Conservation (phyloP, 1,284 basidiomycete genomes). For the Cryptococcus jaspeensis region DNA sequence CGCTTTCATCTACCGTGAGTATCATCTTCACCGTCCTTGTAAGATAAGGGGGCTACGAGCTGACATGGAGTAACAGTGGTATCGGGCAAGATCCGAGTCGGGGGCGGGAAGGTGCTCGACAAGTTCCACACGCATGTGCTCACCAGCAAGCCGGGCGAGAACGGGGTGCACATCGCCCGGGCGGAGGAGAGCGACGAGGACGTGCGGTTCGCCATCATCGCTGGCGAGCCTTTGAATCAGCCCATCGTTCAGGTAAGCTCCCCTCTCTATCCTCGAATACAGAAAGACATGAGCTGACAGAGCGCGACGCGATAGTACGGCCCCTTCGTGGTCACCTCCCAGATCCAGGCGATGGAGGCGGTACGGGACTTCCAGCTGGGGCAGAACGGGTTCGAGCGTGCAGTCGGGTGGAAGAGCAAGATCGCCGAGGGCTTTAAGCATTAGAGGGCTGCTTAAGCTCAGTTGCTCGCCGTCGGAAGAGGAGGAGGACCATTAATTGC, state of each 20-base stretch:
- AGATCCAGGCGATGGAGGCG: slow-evolving; percentile 77
- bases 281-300: not conserved
- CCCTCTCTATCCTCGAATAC: not conserved
- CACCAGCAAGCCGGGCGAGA: slow-evolving; percentile 38
- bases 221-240: slow-evolving; percentile 88
- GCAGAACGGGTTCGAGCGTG: slow-evolving; percentile 86
- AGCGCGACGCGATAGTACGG: slow-evolving; percentile 31
- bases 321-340: slow-evolving; percentile 70
- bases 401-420: slow-evolving; percentile 79
- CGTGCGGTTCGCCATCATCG: slow-evolving; percentile 72
- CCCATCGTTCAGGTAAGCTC: slow-evolving; percentile 64
- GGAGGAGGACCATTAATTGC: too few species aligned
- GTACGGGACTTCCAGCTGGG: slow-evolving; percentile 76
- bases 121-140: slow-evolving; percentile 71
- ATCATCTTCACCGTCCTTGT: not conserved
- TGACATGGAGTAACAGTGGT: slow-evolving; percentile 55
- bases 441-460: not conserved
- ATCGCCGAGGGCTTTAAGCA: slow-evolving; percentile 58
- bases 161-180: slow-evolving; percentile 46
- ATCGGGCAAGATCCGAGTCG: slow-evolving; percentile 60
- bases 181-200: slow-evolving; percentile 58
- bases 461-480: too few species aligned
- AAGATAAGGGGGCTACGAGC: too few species aligned
- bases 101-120: slow-evolving; percentile 57
- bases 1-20: slow-evolving; percentile 72